Percentiles rank a stretch among this genome's conserved stretches.
Evolutionary conservation across 176 grass and related monocot species (phyloP).

Genomic region (Puccinellia tenuiflora): DNA sequence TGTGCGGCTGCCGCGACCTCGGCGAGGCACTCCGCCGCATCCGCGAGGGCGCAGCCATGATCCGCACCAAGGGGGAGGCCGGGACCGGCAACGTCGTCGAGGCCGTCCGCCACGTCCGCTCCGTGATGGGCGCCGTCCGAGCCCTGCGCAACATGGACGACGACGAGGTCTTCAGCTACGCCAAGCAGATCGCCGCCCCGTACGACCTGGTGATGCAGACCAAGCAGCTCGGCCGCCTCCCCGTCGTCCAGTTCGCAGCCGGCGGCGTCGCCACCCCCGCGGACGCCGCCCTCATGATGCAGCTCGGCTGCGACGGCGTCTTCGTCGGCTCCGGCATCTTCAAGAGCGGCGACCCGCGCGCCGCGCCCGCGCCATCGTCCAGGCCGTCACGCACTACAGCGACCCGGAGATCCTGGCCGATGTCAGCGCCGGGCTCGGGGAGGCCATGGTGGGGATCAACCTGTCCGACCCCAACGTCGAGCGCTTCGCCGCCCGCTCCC

Average conservation of each 20-base stretch:
- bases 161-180: slow-evolving; percentile 57
- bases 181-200: slow-evolving; percentile 49
- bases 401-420: slow-evolving; percentile 49
- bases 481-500: slow-evolving; percentile 52
- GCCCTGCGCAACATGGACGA: slow-evolving; percentile 51
- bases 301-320: slow-evolving; percentile 34
- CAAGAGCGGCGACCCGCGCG: slow-evolving; percentile 50
- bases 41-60: slow-evolving; percentile 80
- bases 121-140: slow-evolving; percentile 52
- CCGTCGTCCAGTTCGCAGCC: slow-evolving; percentile 55
- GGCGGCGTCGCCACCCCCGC: slow-evolving; percentile 51
- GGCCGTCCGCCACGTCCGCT: slow-evolving; percentile 60
- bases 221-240: slow-evolving; percentile 57
- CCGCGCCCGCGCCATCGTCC: slow-evolving; percentile 51
- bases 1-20: slow-evolving; percentile 73
- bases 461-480: slow-evolving; percentile 45
- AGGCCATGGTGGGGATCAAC: slow-evolving; percentile 68
- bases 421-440: slow-evolving; percentile 44
- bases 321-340: slow-evolving; percentile 48
- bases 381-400: slow-evolving; percentile 57
- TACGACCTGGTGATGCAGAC: slow-evolving; percentile 69
- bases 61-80: slow-evolving; percentile 85
- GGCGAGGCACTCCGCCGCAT: slow-evolving; percentile 68
- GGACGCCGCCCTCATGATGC: slow-evolving; percentile 57
- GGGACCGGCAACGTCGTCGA: slow-evolving; percentile 74